Evolutionary conservation across 1,284 basidiomycete genomes (phyloP), one percentile per base, ranked within the genome.

Genomic region (Ustilago cynodontis): DNA sequence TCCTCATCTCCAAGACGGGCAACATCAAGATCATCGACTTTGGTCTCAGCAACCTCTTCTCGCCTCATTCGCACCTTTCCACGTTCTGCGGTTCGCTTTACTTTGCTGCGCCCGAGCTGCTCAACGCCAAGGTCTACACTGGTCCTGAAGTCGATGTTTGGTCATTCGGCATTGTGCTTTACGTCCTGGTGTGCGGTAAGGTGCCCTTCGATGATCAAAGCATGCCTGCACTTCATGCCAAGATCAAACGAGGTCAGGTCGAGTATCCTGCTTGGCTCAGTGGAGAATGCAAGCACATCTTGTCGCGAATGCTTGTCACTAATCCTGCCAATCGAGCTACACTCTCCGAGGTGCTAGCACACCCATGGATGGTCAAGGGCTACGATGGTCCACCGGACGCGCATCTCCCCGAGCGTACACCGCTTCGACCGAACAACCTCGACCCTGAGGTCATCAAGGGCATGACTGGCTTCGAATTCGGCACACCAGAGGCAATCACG

Each of bases 1-100:
- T 99, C 82, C 92, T 99, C 82, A 98, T 99, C 81, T 98, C 95
- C 1, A 95, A 97, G 79, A 94, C 94, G 1, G 96, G 96, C 14
- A 98, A 98, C 87, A 98, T 98, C 90, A 99, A 99, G 89, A 98
- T 99, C 74, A 99, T 99, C 86, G 96, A 99, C 87, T 99, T 99
- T 87, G 96, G 96, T 50, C 89, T 99, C 11, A 98, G 95, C 29
- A 99, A 99, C 86, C 89, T 99, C n/a, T 98, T 92, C 86, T 92
- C 96, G 77, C 96, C 97, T 1, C 86, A 88, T 24, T 86, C 88
- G 45, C 93, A 96, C 83, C 91, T 99, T 0, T 91, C 92, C 29
- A 99, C 97, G 0, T 99, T 99, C 86, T 99, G 96, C 82, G 95
- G 96, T 26, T 97, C 94, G 1, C 89, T 99, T 20, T 99, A 99